Percentiles rank a stretch among this genome's conserved stretches.
Conservation (phyloP, 441 rosid species). For the Euphorbia schlechtendalii region DNA sequence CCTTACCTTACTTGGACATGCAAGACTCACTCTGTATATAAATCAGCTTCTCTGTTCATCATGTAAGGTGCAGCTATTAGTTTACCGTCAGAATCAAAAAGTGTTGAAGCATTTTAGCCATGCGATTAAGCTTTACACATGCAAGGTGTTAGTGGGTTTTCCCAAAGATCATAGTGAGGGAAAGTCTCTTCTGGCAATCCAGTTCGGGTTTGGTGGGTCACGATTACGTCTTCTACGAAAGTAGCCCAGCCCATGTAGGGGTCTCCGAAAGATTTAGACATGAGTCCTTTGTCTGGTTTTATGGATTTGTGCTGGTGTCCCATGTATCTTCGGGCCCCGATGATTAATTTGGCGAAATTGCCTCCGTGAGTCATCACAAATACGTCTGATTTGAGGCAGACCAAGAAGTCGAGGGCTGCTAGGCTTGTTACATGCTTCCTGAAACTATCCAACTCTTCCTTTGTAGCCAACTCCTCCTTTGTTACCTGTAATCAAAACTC, state of each 20-base stretch:
- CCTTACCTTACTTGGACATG: no score
- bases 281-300: constrained; percentile 95
- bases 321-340: constrained; percentile 92
- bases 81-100: constrained; percentile 17
- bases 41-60: constrained; percentile 7
- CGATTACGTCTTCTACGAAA: constrained; percentile 85
- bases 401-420: constrained; percentile 95
- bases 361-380: constrained; percentile 99
- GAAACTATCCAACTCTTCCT: constrained; percentile 69
- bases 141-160: constrained; percentile 96
- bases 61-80: constrained; percentile 2
- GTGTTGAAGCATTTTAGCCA: constrained; percentile 13
- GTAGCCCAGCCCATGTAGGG: constrained; percentile 98
- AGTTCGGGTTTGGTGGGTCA: constrained; percentile 91
- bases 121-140: constrained; percentile 84
- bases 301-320: constrained; percentile 91
- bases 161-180: constrained; percentile 98
- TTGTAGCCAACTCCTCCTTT: constrained; percentile 86
- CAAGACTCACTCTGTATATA: no score
- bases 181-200: constrained; percentile 98
- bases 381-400: constrained; percentile 93
- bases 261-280: constrained; percentile 98
- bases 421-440: constrained; percentile 96
- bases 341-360: constrained; percentile 93
- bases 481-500: constrained; percentile 55